Evolutionary conservation across 257 asterid genomes (phyloP).

Genomic region (Fraxinus anomala): DNA sequence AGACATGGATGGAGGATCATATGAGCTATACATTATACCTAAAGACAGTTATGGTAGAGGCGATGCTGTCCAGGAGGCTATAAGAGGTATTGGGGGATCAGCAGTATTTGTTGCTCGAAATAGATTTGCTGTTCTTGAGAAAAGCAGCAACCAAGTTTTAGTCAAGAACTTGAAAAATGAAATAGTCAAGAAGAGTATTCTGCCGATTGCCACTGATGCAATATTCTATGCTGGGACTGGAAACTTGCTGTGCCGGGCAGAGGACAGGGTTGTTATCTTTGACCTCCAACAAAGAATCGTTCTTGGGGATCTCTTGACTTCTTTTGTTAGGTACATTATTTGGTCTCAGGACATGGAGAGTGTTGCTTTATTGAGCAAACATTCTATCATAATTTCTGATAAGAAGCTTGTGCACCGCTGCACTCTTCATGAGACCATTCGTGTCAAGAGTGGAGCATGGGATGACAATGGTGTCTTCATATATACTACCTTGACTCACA

Average conservation of each 20-base stretch:
- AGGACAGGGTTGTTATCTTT: conserved; percentile 86
- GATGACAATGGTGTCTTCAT: conserved; percentile 94
- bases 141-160: conserved; percentile 71
- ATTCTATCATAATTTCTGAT: conserved; percentile 88
- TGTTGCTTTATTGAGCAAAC: conserved; percentile 93
- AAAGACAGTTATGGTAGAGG: conserved; percentile 84
- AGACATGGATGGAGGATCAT: conserved; percentile 87
- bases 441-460: conserved; percentile 99
- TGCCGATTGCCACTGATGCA: conserved; percentile 84
- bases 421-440: conserved; percentile 97
- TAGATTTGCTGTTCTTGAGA: conserved; percentile 94
- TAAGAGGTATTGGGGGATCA: conserved; percentile 82
- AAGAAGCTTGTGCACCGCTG: conserved; percentile 90
- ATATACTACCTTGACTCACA: conserved; percentile 86
- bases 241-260: conserved; percentile 88
- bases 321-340: conserved; percentile 82
- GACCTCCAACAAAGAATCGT: conserved; percentile 87
- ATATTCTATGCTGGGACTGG: conserved; percentile 97
- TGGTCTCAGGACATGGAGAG: conserved; percentile 97
- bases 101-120: conserved; percentile 93
- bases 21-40: conserved; percentile 82
- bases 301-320: conserved; percentile 82
- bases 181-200: conserved; percentile 61
- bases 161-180: conserved; percentile 85
- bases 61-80: conserved; percentile 83